phyloP scores from a whole-genome alignment of 2,329 filamentous ascomycete species.

The Curvularia sp. region DNA sequence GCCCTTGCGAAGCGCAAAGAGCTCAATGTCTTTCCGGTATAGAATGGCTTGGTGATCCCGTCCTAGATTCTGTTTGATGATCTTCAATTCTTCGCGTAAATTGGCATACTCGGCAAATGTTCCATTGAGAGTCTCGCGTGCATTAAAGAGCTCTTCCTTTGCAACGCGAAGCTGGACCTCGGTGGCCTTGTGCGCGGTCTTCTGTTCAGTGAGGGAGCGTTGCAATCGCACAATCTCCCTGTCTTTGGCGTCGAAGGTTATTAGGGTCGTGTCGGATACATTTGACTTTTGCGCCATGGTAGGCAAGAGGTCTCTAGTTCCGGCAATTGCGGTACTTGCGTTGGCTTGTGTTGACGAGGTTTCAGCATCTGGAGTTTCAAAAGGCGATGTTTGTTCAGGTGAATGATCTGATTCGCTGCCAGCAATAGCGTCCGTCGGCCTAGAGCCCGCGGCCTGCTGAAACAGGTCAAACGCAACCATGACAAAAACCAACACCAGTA shows the following conservation, averaged over 20 bases:
- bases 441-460: constrained; percentile 25
- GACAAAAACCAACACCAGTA: constrained; percentile 38
- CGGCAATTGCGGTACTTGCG: constrained; percentile 24
- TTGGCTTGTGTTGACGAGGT: constrained; percentile 27
- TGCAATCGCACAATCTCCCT: constrained; percentile 42
- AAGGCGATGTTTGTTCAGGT: constrained; percentile 22
- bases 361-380: constrained; percentile 39
- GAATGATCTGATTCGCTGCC: constrained; percentile 26
- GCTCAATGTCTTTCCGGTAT: constrained; percentile 49
- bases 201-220: constrained; percentile 34
- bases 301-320: constrained; percentile 14
- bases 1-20: constrained; percentile 47
- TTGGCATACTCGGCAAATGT: constrained; percentile 41
- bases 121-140: constrained; percentile 39
- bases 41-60: constrained; percentile 45
- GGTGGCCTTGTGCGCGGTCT: constrained; percentile 38
- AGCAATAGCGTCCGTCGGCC: constrained; percentile 21
- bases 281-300: constrained; percentile 12
- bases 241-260: constrained; percentile 29
- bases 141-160: constrained; percentile 39
- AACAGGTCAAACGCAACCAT: constrained; percentile 46
- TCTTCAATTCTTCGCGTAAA: constrained; percentile 43
- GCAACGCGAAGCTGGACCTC: constrained; percentile 36
- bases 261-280: constrained; percentile 13
- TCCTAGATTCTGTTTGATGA: constrained; percentile 40